Evolutionary conservation across 1,139 yeast genomes (phyloP).

Genomic region (Taphrina betulina): DNA sequence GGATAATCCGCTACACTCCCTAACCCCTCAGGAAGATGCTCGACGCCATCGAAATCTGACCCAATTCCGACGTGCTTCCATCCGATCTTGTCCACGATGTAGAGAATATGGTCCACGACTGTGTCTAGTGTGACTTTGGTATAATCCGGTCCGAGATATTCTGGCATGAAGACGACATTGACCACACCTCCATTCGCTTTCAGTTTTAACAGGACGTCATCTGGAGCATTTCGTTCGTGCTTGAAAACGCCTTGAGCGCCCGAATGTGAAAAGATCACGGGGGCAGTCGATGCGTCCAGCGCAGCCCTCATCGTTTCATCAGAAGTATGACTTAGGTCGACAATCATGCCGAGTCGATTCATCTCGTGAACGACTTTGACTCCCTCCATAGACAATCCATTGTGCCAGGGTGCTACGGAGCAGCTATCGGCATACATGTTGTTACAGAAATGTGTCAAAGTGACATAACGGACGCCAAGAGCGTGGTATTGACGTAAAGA

Average conservation of each 20-base stretch:
- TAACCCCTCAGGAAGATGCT: slow-evolving; percentile 51
- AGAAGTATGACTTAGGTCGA: slow-evolving; percentile 56
- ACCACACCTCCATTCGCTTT: slow-evolving; percentile 54
- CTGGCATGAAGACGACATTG: slow-evolving; percentile 52
- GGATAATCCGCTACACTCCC: slow-evolving; percentile 59
- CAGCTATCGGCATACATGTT: slow-evolving; percentile 59
- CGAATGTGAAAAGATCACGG: slow-evolving; percentile 55
- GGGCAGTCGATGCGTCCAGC: slow-evolving; percentile 49
- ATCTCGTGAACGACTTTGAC: slow-evolving; percentile 47
- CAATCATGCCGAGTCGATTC: slow-evolving; percentile 57
- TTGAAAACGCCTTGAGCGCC: slow-evolving; percentile 49
- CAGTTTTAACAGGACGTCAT: slow-evolving; percentile 49
- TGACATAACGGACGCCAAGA: slow-evolving; percentile 55
- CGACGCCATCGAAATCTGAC: slow-evolving; percentile 57
- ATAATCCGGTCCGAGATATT: slow-evolving; percentile 45
- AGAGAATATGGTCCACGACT: slow-evolving; percentile 52
- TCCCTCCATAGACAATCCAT: slow-evolving; percentile 52
- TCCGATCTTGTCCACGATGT: slow-evolving; percentile 51
- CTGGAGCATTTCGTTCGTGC: slow-evolving; percentile 54
- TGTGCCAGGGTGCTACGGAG: slow-evolving; percentile 46
- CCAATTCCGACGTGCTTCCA: slow-evolving; percentile 60
- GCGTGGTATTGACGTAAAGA: slow-evolving; percentile 53
- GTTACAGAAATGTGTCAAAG: slow-evolving; percentile 57
- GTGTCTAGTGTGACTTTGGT: slow-evolving; percentile 49
- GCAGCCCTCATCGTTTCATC: slow-evolving; percentile 54